Evolutionary conservation across 805 yeast genomes (phyloP), one percentile per base, ranked within the genome.

Genomic region (Nakazawaea pomicola): DNA sequence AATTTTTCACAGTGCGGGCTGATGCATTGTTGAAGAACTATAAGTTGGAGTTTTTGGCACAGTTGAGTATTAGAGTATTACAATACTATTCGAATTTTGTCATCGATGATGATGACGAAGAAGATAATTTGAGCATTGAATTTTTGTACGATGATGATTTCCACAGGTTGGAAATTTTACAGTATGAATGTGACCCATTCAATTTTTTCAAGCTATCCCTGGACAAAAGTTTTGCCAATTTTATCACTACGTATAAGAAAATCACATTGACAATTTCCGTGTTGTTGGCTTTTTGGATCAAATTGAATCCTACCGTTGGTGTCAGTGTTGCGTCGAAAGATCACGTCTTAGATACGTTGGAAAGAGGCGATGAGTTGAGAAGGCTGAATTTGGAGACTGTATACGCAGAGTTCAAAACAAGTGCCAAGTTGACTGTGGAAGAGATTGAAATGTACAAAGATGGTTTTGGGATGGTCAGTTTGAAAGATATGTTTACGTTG

Each of bases 301-400:
- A 37, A 35, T n/a, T 18, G 6, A 40, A 34, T 19, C 25, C n/a
- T n/a, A n/a, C n/a, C n/a, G n/a, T n/a, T n/a, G n/a, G n/a, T n/a
- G n/a, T n/a, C n/a, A n/a, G n/a, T n/a, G n/a, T n/a, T n/a, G n/a
- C n/a, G n/a, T n/a, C n/a, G n/a, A n/a, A n/a, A n/a, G n/a, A n/a
- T n/a, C n/a, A n/a, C n/a, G n/a, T n/a, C n/a, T n/a, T n/a, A n/a
- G n/a, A n/a, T n/a, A 8, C 25, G 10, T 23, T 23, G 10, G 10
- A 10, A 8, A 23, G 11, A 18, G 39, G 23, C 19, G 38, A 35
- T 40, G 15, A 33, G 12, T 45, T 44, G 31, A 45, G 46, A 12
- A 52, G 50, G 52, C 33, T 46, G 24, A 49, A 15, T 30, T 30
- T 30, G 49, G 41, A 54, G 58, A 8, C 25, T 8, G 10, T 10